A percentile compares a stretch with the other conserved stretches of the same genome.
These are phyloP conservation scores for Sherardia arvensis DNA, from an alignment of 257 asterid species.

Conservation along the genomic window DNA sequence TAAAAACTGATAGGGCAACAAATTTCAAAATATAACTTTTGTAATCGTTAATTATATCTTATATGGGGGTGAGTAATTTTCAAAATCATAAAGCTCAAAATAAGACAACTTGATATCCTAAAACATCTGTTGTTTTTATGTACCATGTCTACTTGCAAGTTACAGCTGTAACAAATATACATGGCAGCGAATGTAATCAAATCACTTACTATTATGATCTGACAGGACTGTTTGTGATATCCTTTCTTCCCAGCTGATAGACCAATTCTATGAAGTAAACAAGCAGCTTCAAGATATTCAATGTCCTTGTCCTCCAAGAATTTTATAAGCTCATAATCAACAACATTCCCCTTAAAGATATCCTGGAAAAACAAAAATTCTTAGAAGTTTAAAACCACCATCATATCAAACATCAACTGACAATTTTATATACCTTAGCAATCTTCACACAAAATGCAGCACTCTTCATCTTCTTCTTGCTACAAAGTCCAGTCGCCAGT, in stretches of 20 bases:
- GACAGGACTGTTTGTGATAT: constrained; percentile 63
- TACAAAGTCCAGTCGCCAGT: constrained; percentile 31
- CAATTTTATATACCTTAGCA: constrained; percentile 43
- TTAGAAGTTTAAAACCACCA: not conserved
- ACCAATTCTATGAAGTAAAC: constrained; percentile 77
- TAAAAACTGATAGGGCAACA: not conserved
- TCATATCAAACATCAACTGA: not conserved
- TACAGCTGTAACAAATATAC: not conserved
- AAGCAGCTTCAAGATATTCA: constrained; percentile 80
- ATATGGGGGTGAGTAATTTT: too few relatives aligned
- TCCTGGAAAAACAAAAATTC: constrained; percentile 34
- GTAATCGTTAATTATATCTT: not conserved
- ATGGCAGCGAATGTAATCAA: not conserved
- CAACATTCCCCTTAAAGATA: constrained; percentile 44
- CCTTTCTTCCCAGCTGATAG: constrained; percentile 60
- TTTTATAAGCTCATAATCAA: constrained; percentile 17
- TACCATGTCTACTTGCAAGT: not conserved
- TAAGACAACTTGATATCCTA: too few relatives aligned
- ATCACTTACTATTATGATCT: constrained; percentile 36
- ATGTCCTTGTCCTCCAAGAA: constrained; percentile 48
- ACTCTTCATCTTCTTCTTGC: constrained; percentile 54
- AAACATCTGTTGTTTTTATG: not conserved
- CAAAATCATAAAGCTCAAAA: not conserved
- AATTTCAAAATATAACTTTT: not conserved
- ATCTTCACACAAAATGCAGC: constrained; percentile 42